phyloP scores from a whole-genome alignment of 163 green algal species.

The Scenedesmus sp. region DNA sequence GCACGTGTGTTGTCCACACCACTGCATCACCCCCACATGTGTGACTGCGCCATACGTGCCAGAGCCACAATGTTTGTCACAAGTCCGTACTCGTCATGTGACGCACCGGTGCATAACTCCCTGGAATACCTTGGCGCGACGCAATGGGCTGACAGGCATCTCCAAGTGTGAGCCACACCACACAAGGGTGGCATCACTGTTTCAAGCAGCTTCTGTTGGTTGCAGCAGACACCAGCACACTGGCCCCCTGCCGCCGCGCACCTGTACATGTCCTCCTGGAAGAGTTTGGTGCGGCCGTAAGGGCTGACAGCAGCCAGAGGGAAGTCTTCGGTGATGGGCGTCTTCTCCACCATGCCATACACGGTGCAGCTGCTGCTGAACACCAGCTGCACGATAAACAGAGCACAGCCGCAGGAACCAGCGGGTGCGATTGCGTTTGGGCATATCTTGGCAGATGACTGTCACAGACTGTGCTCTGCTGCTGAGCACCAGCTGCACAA shows the following conservation, averaged over 20 bases:
- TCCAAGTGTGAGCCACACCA: no score
- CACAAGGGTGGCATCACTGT: not conserved
- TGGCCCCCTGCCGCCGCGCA: no score
- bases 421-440: no score
- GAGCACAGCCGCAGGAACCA: not conserved
- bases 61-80: no score
- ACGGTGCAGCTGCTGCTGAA: constrained; percentile 98
- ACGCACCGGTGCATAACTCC: no score
- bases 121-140: no score
- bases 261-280: constrained; percentile 96
- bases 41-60: no score
- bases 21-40: no score
- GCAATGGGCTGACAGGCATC: no score
- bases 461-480: constrained; percentile 99
- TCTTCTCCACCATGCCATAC: constrained; percentile 94
- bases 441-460: constrained; percentile 81
- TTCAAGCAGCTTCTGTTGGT: not conserved
- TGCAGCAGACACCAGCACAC: no score
- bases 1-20: no score
- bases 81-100: no score
- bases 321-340: constrained; percentile 95
- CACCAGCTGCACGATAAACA: constrained; percentile 82
- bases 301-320: constrained; percentile 87
- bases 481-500: constrained; percentile 91
- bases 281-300: constrained; percentile 97